Evolutionary conservation across 208 protist species (phyloP).

Genomic region (Leishmania amazonensis): DNA sequence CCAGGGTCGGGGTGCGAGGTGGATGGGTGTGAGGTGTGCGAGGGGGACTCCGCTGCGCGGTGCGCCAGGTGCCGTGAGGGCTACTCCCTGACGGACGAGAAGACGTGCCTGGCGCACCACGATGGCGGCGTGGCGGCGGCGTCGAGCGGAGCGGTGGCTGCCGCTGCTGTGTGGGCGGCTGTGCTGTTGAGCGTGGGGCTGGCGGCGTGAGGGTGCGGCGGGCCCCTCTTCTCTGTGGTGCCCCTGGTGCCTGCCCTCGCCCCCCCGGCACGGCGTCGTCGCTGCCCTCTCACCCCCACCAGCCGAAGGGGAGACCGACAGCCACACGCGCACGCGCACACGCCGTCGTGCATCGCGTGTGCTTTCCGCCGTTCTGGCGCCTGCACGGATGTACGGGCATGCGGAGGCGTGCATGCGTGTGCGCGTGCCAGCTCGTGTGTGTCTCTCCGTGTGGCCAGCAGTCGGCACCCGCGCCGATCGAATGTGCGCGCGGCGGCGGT

Average conservation of each 20-base stretch:
- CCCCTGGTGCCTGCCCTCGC: not conserved
- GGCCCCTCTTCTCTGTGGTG: not conserved
- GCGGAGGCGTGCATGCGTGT: not conserved
- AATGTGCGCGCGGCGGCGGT: not conserved
- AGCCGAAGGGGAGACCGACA: not conserved
- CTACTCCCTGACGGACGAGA: not conserved
- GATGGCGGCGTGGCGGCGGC: not conserved
- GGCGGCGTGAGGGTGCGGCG: not conserved
- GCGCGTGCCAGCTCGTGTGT: not conserved
- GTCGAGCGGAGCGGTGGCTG: not conserved
- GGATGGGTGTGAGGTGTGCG: not conserved
- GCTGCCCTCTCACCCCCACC: not conserved
- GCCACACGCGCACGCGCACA: not conserved
- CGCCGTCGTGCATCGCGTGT: not conserved
- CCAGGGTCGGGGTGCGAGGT: not conserved
- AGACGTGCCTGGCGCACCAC: not conserved
- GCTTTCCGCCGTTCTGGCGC: no score
- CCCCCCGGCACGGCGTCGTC: not conserved
- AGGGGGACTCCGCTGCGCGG: not conserved
- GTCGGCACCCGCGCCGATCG: not conserved
- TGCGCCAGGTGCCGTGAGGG: not conserved
- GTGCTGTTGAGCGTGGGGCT: not conserved
- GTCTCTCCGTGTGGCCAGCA: not conserved
- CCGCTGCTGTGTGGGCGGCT: not conserved
- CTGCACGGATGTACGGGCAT: not conserved